phyloP scores from a whole-genome alignment of 495 filamentous ascomycete species.

The Penicillium silybi region DNA sequence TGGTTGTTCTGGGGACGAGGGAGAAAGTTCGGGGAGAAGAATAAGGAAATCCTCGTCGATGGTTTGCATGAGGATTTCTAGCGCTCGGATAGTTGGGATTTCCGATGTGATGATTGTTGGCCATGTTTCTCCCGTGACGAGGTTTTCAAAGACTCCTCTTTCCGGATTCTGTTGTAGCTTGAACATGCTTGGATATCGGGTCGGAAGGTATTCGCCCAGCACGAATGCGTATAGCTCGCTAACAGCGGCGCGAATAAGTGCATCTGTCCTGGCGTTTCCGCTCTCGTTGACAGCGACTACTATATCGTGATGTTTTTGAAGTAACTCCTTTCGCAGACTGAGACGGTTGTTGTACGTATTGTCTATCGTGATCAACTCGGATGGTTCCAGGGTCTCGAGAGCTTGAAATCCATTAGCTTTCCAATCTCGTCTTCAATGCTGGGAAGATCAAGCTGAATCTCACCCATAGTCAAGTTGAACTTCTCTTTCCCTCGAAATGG shows the following conservation, averaged over 20 bases:
- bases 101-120: slow-evolving; percentile 29
- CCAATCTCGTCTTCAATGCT: slow-evolving; percentile 15
- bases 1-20: slow-evolving; percentile 1
- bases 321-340: not conserved
- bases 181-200: slow-evolving; percentile 64
- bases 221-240: slow-evolving; percentile 65
- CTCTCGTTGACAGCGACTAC: not conserved
- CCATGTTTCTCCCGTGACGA: slow-evolving; percentile 39
- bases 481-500: slow-evolving; percentile 60
- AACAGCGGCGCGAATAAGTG: slow-evolving; percentile 44
- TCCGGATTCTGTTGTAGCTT: too few species aligned
- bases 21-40: slow-evolving; percentile 7
- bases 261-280: slow-evolving; percentile 21
- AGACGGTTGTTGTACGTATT: not conserved
- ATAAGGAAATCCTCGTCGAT: slow-evolving; percentile 10
- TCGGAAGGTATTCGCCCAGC: slow-evolving; percentile 58
- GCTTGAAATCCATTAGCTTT: too few species aligned
- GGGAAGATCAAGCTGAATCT: not conserved
- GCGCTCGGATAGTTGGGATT: slow-evolving; percentile 16
- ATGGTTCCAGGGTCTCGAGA: too few species aligned
- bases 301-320: not conserved
- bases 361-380: not conserved
- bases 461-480: slow-evolving; percentile 73
- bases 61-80: slow-evolving; percentile 17
- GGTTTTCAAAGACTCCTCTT: slow-evolving; percentile 34